These are phyloP conservation scores for Vigna trinervia DNA, from an alignment of 306 rosid species.

Conservation along the genomic window DNA sequence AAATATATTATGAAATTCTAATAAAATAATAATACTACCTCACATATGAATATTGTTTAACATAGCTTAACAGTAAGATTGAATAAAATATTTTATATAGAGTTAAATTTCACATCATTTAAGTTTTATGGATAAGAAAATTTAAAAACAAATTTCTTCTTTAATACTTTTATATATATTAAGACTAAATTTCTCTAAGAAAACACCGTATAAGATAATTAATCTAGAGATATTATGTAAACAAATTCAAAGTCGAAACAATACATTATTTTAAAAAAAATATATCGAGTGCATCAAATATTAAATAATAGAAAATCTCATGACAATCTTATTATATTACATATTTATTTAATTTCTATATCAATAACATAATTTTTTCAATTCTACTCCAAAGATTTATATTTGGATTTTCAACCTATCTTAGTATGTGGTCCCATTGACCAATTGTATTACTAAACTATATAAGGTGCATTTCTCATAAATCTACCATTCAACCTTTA, in stretches of 20 bases:
- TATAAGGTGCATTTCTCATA: background rate
- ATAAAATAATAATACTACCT: background rate
- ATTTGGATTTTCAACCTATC: no score
- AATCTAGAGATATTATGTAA: no score
- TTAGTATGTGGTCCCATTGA: background rate
- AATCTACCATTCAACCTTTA: conserved; percentile 18
- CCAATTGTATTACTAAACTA: background rate
- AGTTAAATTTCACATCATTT: no score
- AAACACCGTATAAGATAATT: no score
- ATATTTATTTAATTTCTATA: background rate
- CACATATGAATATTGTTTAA: background rate
- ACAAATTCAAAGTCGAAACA: no score
- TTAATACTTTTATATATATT: no score
- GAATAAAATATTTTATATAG: background rate
- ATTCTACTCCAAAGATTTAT: no score
- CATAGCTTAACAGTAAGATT: background rate
- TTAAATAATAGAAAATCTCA: background rate
- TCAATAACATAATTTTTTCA: background rate
- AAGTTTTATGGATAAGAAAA: no score
- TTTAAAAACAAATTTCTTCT: no score
- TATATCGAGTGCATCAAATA: background rate
- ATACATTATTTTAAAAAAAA: background rate
- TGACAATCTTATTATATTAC: background rate
- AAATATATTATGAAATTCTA: no score
- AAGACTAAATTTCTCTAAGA: no score